These are phyloP conservation scores for Suhomyces bokatorum DNA, from an alignment of 1,139 yeast species.

Conservation along the genomic window DNA sequence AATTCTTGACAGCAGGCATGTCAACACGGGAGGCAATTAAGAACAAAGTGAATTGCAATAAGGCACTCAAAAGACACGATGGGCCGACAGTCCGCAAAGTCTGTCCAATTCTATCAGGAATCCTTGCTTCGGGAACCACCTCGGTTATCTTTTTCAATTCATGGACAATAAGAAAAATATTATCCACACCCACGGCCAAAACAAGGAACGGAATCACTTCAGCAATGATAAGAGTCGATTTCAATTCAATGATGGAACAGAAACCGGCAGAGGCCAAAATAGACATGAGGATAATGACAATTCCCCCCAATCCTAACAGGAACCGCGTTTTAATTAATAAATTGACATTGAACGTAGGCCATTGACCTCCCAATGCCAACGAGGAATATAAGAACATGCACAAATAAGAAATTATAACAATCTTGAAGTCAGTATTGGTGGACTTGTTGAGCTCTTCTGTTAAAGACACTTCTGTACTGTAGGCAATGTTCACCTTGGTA, in stretches of 20 bases:
- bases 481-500: slow-evolving; percentile 63
- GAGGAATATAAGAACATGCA: slow-evolving; percentile 93
- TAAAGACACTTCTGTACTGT: slow-evolving; percentile 79
- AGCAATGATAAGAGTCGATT: slow-evolving; percentile 88
- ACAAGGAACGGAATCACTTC: slow-evolving; percentile 96
- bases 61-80: slow-evolving; percentile 74
- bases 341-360: slow-evolving; percentile 27
- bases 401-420: slow-evolving; percentile 72
- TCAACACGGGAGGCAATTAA: slow-evolving; percentile 74
- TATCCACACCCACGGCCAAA: slow-evolving; percentile 93
- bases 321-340: slow-evolving; percentile 62
- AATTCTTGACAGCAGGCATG: slow-evolving; percentile 95
- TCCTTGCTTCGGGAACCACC: slow-evolving; percentile 38
- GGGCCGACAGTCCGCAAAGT: slow-evolving; percentile 82
- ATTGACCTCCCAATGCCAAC: slow-evolving; percentile 69
- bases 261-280: slow-evolving; percentile 81
- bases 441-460: slow-evolving; percentile 82
- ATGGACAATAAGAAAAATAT: slow-evolving; percentile 81
- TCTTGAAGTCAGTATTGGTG: slow-evolving; percentile 73
- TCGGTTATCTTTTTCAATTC: slow-evolving; percentile 62
- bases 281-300: slow-evolving; percentile 74
- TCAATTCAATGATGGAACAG: slow-evolving; percentile 72
- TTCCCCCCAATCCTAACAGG: slow-evolving; percentile 78
- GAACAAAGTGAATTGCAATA: slow-evolving; percentile 77
- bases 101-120: slow-evolving; percentile 56